Conservation (phyloP, 129 eudicot genomes). For the Flaveria ramosissima region DNA sequence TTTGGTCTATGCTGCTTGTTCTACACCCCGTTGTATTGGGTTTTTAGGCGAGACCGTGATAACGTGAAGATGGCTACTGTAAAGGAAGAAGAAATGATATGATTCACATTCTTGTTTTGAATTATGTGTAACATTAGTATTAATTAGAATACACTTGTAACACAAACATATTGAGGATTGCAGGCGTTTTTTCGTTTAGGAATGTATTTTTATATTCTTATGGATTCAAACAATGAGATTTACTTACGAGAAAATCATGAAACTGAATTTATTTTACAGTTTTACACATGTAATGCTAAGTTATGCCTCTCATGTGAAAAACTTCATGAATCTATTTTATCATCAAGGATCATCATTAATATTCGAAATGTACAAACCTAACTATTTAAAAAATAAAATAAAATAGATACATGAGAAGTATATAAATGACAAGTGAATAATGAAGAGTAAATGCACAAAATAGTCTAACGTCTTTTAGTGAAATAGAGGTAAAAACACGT, state of each 20-base stretch:
- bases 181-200: conserved; percentile 9
- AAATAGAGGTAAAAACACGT: too few relatives aligned
- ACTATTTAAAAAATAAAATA: background rate
- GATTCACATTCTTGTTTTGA: conserved; percentile 22
- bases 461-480: too few relatives aligned
- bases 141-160: background rate
- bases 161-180: conserved; percentile 1
- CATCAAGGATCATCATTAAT: background rate
- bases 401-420: too few relatives aligned
- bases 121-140: conserved; percentile 9
- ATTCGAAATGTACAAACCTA: background rate
- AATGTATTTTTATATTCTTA: background rate
- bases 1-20: conserved; percentile 87
- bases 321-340: too few relatives aligned
- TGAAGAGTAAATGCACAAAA: too few relatives aligned
- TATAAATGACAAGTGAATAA: background rate
- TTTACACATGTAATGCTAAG: too few relatives aligned
- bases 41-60: conserved; percentile 72
- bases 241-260: background rate
- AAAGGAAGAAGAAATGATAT: conserved; percentile 73
- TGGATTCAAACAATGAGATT: background rate
- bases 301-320: too few relatives aligned
- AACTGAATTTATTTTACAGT: background rate
- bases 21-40: conserved; percentile 81
- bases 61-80: conserved; percentile 57